A percentile compares a stretch with the other conserved stretches of the same genome.
Evolutionary conservation across 768 basidiomycete genomes (phyloP).

Genomic region (Naganishia randhawae): DNA sequence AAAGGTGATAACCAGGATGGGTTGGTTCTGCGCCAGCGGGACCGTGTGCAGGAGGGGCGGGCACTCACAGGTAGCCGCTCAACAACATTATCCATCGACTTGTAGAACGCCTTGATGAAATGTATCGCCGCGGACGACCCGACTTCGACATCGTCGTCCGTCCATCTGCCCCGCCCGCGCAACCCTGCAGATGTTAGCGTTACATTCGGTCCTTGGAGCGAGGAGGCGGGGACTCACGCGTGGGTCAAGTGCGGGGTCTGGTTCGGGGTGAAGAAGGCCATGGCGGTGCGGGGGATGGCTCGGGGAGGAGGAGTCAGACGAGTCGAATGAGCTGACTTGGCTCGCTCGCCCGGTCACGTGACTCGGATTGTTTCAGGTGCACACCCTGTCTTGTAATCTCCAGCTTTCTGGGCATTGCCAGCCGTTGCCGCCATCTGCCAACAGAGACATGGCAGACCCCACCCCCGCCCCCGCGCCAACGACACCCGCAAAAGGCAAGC

Average conservation of each 20-base stretch:
- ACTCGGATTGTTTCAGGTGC: too few species aligned
- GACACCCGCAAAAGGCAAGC: background rate
- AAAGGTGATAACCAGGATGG: background rate
- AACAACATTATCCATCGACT: slow-evolving; percentile 27
- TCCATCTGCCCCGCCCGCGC: too few species aligned
- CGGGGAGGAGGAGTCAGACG: background rate
- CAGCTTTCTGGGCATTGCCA: background rate
- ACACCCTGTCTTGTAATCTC: background rate
- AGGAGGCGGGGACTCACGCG: background rate
- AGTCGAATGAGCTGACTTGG: too few species aligned
- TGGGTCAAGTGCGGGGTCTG: slow-evolving; percentile 1
- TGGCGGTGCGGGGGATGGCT: background rate
- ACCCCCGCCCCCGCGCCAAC: background rate
- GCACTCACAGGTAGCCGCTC: slow-evolving; percentile 24
- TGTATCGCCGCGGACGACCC: slow-evolving; percentile 25
- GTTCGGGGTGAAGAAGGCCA: slow-evolving; percentile 19
- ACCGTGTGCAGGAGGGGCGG: background rate
- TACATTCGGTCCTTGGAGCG: background rate
- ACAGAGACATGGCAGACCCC: slow-evolving; percentile 1
- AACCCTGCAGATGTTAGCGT: too few species aligned
- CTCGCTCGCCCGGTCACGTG: background rate
- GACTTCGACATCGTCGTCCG: slow-evolving; percentile 27
- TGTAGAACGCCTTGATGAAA: slow-evolving; percentile 28
- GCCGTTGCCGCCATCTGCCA: background rate
- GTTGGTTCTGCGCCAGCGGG: background rate